Evolutionary conservation across 2,329 filamentous ascomycete species (phyloP), one percentile per base, ranked within the genome.

Genomic region (Tolypocladium tundrense): DNA sequence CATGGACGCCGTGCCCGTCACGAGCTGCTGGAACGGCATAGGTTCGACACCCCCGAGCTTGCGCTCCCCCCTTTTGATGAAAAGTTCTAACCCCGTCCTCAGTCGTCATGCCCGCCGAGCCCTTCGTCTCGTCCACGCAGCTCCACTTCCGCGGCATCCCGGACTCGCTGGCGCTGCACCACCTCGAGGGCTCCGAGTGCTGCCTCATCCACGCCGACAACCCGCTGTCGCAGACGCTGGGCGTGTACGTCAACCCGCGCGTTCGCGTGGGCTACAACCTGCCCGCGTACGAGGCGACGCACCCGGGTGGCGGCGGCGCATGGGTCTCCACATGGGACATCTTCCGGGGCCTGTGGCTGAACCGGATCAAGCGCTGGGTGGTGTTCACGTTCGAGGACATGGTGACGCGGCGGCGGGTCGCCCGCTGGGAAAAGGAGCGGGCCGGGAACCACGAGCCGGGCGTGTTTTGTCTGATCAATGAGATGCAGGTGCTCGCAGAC

Each of bases 101-200:
- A 75, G 75, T 77, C 10, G 75, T 73, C 39, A 80, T 85, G 73
- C 77, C 81, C 27, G 77, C 81, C 0, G 72, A 74, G 10, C 81
- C 83, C 0, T 86, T 86, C 65, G 77, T 82, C 61, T 73, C 72
- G 2, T 67, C 70, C 1, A 66, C 66, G 3, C 63, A 65, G 52
- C 68, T 89, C 0, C 75, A 73, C n/a, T 90, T 90, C 69, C 82
- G 87, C 11, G 86, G 79, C 5, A 76, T 88, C 27, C 67, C 81
- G 0, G 86, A 89, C 65, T 79, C 77, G 4, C 79, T 93, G 1
- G 83, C 83, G 2, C 66, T 70, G 9, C 66, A 75, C 33, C 87
- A 90, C 66, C 75, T 91, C 33, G 89, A 92, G 70, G 88, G 79
- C n/a, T 88, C 84, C 16, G 88, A 92, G 71, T 91, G 88, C 74